Conservation (phyloP, 2,329 filamentous ascomycete species). For the Bipolaris victoriae region DNA sequence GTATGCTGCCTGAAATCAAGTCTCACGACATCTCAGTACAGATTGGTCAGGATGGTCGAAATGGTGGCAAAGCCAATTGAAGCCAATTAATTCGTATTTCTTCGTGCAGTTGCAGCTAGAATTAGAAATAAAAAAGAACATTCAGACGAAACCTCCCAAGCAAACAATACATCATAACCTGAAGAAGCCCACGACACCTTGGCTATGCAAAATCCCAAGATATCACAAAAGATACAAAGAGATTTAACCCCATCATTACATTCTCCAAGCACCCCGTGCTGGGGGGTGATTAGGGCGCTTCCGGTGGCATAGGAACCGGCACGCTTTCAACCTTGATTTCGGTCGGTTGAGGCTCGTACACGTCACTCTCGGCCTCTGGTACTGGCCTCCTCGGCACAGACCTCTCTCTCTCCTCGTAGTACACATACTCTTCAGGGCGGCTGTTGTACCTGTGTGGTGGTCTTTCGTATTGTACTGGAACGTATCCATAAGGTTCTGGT, state of each 20-base stretch:
- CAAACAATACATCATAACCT: background rate
- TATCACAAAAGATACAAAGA: background rate
- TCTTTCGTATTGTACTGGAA: conserved; percentile 38
- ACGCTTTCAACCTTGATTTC: conserved; percentile 37
- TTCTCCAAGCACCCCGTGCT: background rate
- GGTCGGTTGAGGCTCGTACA: conserved; percentile 33
- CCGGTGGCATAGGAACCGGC: conserved; percentile 21
- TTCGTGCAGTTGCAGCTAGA: background rate
- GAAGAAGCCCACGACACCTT: background rate
- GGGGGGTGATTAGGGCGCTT: conserved; percentile 3
- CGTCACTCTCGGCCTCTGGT: conserved; percentile 29
- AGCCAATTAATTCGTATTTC: background rate
- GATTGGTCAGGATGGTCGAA: background rate
- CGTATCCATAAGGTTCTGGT: conserved; percentile 37
- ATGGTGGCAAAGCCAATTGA: background rate
- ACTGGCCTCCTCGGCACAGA: conserved; percentile 26
- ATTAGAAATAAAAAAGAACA: background rate
- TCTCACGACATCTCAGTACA: background rate
- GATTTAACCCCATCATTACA: background rate
- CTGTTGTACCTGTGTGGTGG: conserved; percentile 35
- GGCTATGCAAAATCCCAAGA: background rate
- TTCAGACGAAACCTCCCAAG: background rate
- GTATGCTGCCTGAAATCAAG: background rate
- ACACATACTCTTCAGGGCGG: conserved; percentile 36
- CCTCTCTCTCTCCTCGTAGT: conserved; percentile 42